Evolutionary conservation across 78 protist species (phyloP), one percentile per base, ranked within the genome.

Genomic region (Blattamonas nauphoetae): DNA sequence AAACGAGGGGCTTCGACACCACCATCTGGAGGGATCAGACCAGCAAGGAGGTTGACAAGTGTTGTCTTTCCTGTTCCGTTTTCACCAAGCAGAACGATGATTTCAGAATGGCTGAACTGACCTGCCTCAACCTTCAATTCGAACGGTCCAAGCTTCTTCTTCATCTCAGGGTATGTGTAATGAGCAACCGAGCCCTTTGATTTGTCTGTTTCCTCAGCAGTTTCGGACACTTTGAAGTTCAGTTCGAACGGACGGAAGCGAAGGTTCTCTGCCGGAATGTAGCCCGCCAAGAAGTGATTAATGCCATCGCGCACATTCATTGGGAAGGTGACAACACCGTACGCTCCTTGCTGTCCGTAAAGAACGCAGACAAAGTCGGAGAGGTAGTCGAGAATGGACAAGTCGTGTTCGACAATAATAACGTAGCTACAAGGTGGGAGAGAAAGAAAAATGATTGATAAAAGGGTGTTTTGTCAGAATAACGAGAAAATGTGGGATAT

Each of bases 41-140:
- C 98, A 78, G 97, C 99, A 1, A 91, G 78, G 41, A 91, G 1
- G 32, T 79, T 0, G 93, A 98, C 97, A 93, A 98, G 94, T 0
- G 99, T 98, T 45, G 99, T 97, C 94, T 98, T 98, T 55, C 99
- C 99, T 0, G 97, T 95, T 43, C 99, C 99, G 91, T 98, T 98
- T 92, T 98, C 96, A 34, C 99, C 99, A 33, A 98, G 93, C 92
- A 98, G 85, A 41, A 97, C 99, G 45, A 96, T 44, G 78, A 98
- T 98, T 86, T 98, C 99, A 6, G 99, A 95, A 84, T 96, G 98
- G 35, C 94, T 90, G 89, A 94, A 97, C 41, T 82, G 87, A 38
- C 99, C 99, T n/a, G 90, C 93, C 81, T 93, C 94, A 46, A 97
- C 89, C 42, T 81, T 38, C 11, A 98, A 91, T 91, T 87, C 71